Conservation (phyloP, 2,329 filamentous ascomycete species). For the Grosmannia clavigera region DNA sequence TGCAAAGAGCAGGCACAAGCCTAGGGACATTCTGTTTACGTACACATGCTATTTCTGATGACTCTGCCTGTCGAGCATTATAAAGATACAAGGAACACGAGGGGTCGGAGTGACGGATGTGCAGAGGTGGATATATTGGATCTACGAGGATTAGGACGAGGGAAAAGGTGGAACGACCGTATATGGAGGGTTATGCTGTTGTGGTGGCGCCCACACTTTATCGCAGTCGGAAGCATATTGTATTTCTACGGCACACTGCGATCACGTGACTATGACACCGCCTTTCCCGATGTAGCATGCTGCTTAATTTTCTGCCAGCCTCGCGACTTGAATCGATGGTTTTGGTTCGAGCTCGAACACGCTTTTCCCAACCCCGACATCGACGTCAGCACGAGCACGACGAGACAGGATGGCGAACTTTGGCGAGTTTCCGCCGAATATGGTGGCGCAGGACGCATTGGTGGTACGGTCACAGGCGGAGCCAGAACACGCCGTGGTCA, state of each 20-base stretch:
- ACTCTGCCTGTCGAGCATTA: not conserved
- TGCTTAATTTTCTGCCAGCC: not conserved
- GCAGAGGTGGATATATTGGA: not conserved
- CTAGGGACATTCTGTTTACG: not conserved
- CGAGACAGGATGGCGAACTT: conserved; percentile 41
- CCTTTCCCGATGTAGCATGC: not conserved
- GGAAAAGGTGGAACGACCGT: not conserved
- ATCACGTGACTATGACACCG: not conserved
- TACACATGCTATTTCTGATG: not conserved
- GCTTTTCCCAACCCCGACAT: not conserved
- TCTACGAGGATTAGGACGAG: not conserved
- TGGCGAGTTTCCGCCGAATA: conserved; percentile 52
- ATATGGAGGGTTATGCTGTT: not conserved
- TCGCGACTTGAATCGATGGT: not conserved
- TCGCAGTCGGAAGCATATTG: not conserved
- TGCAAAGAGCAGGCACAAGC: not conserved
- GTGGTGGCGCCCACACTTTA: not conserved
- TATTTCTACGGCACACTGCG: not conserved
- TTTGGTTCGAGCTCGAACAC: not conserved
- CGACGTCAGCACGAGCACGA: not conserved
- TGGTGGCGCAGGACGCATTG: conserved; percentile 51
- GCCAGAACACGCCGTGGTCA: conserved; percentile 47
- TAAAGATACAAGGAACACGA: not conserved
- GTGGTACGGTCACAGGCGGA: conserved; percentile 42
- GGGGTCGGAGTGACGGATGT: not conserved